Evolutionary conservation across 2,329 filamentous ascomycete genomes (phyloP), one percentile per base, ranked within the genome.

Genomic region (Lecanosticta acicola): DNA sequence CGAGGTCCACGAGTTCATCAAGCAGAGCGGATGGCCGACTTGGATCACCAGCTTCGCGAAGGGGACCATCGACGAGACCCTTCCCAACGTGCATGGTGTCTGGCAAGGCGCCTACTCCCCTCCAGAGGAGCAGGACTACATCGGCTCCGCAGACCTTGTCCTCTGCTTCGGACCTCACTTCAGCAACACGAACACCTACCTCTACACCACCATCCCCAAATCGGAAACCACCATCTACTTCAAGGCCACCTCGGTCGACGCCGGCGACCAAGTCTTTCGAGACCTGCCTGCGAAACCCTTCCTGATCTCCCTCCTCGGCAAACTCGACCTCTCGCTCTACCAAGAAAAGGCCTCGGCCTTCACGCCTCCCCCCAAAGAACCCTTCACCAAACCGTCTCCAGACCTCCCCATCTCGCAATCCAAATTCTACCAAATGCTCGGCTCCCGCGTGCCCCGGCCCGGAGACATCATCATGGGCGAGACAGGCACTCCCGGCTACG

Each of bases 401-500:
- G 8, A 21, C 16, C 26, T 58, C 46, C 45, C 51, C 17, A 54
- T 51, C 14, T 58, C 18, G 60, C 71, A 14, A 67, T 72, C 13
- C 68, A 76, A 32, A 11, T 42, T 42, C 32, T 42, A 42, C 32
- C 32, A 19, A 26, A 34, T 24, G 11, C 34, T 42, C 32, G 32
- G 24, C 24, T 29, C 24, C 24, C 24, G 24, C 24, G 7, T 85
- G 73, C 70, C 94, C 8, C 74, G 77, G 43, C 72, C 81, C 43
- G 75, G 81, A 37, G 89, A 95, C 59, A 79, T 94, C 46, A 73
- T 95, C 44, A 78, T 94, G 41, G 91, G 88, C 0, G 89, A 94
- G 66, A 94, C 88, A 2, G 89, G 88, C 32, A 95, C 89, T 0
- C 75, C 87, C 47, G 91, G 89, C 69, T 91, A 94, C 64, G 89